Conservation (phyloP, 1,284 basidiomycete genomes). For the Malassezia vespertilionis region DNA sequence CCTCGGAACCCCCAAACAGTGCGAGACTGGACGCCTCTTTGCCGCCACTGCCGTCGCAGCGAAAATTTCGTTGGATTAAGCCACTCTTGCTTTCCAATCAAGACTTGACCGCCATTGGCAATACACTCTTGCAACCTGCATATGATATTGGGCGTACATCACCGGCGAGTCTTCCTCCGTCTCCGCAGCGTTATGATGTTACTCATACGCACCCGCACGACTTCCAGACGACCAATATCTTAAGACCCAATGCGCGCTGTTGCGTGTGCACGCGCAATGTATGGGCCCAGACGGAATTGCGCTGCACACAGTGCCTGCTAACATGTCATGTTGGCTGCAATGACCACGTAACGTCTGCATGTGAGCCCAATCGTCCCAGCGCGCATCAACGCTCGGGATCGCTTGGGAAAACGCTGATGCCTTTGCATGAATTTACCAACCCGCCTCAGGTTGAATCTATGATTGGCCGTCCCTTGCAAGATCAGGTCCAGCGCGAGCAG, state of each 20-base stretch:
- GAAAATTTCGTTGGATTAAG: slow-evolving; percentile 16
- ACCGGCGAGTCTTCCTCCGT: slow-evolving; percentile 20
- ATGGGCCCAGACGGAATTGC: slow-evolving; percentile 83
- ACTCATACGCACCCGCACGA: slow-evolving; percentile 55
- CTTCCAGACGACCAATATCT: slow-evolving; percentile 78
- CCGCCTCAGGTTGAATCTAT: slow-evolving; percentile 56
- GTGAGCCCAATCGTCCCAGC: slow-evolving; percentile 20
- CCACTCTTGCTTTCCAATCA: slow-evolving; percentile 2
- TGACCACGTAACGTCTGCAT: slow-evolving; percentile 30
- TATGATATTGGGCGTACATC: slow-evolving; percentile 5
- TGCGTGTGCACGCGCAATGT: slow-evolving; percentile 95
- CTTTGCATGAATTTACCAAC: slow-evolving; percentile 7
- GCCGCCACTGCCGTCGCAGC: slow-evolving; percentile 7
- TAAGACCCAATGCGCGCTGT: slow-evolving; percentile 71
- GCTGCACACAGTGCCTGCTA: slow-evolving; percentile 56
- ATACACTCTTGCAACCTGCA: slow-evolving; percentile 12
- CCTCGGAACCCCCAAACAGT: neutral
- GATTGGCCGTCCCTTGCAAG: slow-evolving; percentile 75
- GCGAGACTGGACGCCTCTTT: slow-evolving; percentile 9
- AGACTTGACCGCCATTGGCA: slow-evolving; percentile 6
- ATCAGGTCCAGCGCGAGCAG: slow-evolving; percentile 68
- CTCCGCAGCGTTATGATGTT: neutral
- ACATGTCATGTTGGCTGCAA: slow-evolving; percentile 35
- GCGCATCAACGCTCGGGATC: slow-evolving; percentile 3
- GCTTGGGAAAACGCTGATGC: too few relatives aligned